Base-by-base conservation (phyloP, 2,329 filamentous ascomycete genomes). In the Fusarium albosuccineum region DNA sequence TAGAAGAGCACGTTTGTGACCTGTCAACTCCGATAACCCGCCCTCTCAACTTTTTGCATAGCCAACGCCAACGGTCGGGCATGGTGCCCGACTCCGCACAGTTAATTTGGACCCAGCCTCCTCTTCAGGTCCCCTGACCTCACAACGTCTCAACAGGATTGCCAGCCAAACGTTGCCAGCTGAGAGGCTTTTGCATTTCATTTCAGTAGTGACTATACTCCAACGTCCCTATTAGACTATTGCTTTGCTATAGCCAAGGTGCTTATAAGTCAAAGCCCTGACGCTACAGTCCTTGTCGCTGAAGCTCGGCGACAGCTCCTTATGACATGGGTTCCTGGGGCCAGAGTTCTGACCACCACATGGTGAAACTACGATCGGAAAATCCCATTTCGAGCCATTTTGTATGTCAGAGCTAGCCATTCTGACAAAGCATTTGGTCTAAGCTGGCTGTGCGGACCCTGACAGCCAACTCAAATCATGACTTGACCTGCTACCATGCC, bases 1-100 rank as follows among this genome's bases (percentile, higher is more conserved):
- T 56, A 62, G 65, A 68, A 68, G 33, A 36, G 33, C 6, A 13
- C 29, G 16, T 48, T 66, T 52, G 34, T 65, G 49, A 49, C 45
- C 17, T 42, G 33, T 46, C 60, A 44, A 40, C 39, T 49, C 30
- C 26, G 26, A 34, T 26, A 48, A 30, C 37, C 30, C 51, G 27
- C 34, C 11, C n/a, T 34, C 17, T 16, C 9, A 22, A 36, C 17
- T 13, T 36, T 22, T 22, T 22, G 22, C 22, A 22, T 22, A 22
- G 22, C 13, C 41, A 16, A 30, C 22, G 39, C 36, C 40, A 34
- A 49, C 45, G 46, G 52, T 17, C 22, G 22, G 44, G 22, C n/a
- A 41, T 26, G 16, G 16, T 49, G 34, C 10, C 46, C 26, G 29
- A 16, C 27, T 56, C 37, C 29, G 41, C 54, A 14, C 22, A 17